phyloP scores from a whole-genome alignment of 345 rosid genomes.

The Boechera stricta region DNA sequence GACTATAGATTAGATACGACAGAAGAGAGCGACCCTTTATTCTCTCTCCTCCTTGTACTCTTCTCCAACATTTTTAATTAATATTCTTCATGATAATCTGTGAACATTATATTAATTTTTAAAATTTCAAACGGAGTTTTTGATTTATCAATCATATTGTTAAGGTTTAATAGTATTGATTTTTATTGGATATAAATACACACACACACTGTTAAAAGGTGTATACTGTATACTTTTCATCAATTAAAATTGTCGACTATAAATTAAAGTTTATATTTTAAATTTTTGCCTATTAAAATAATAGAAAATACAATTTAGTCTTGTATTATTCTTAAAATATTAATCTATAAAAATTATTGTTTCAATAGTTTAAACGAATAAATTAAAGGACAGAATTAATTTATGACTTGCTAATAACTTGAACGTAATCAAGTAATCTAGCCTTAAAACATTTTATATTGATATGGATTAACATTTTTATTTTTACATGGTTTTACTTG shows the following conservation, averaged over 20 bases:
- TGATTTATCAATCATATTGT: slow-evolving; percentile 1
- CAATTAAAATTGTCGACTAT: neutral
- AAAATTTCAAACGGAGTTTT: neutral
- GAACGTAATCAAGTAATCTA: neutral
- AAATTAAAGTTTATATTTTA: neutral
- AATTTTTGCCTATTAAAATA: neutral
- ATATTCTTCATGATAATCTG: slow-evolving; percentile 33
- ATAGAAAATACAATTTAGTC: neutral
- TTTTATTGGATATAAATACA: neutral
- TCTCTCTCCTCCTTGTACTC: slow-evolving; percentile 44
- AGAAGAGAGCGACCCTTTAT: slow-evolving; percentile 45
- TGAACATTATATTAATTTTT: slow-evolving; percentile 13
- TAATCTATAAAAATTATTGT: neutral
- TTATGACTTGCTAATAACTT: slow-evolving; percentile 3
- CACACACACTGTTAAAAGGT: no score
- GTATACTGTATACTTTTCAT: neutral
- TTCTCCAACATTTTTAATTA: slow-evolving; percentile 27
- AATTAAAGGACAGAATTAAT: neutral
- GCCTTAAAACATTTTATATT: neutral
- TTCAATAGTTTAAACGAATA: no score
- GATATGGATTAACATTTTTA: neutral
- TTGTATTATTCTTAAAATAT: neutral
- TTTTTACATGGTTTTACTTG: neutral
- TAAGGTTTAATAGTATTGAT: neutral
- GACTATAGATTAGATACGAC: slow-evolving; percentile 57